phyloP scores from a whole-genome alignment of 805 yeast genomes.

The Candida gorgasii region DNA sequence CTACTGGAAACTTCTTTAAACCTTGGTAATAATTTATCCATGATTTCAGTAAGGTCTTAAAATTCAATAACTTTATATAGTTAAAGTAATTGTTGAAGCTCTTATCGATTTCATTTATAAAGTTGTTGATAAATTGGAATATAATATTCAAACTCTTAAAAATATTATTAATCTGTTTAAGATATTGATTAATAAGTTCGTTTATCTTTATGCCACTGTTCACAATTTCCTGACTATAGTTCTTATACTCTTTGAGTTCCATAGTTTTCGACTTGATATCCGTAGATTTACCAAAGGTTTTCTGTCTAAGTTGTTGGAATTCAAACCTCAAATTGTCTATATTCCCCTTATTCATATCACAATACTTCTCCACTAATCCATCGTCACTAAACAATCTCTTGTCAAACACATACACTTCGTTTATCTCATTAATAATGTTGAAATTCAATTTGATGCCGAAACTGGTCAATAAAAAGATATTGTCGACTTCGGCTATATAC shows the following conservation, averaged over 20 bases:
- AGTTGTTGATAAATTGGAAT: conserved; percentile 49
- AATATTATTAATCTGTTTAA: conserved; percentile 38
- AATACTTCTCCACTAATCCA: conserved; percentile 12
- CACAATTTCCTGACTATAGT: conserved; percentile 51
- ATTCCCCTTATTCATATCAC: conserved; percentile 14
- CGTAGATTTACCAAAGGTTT: not conserved
- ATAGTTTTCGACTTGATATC: conserved; percentile 26
- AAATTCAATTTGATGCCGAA: conserved; percentile 63
- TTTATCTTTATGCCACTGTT: conserved; percentile 28
- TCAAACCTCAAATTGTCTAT: conserved; percentile 11
- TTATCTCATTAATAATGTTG: conserved; percentile 50
- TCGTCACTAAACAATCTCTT: conserved; percentile 50
- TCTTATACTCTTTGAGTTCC: conserved; percentile 46
- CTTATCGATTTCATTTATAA: conserved; percentile 51
- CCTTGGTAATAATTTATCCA: conserved; percentile 37
- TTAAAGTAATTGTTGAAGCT: conserved; percentile 40
- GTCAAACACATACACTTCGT: conserved; percentile 64
- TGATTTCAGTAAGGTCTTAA: conserved; percentile 41
- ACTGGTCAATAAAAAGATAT: conserved; percentile 58
- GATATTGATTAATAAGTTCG: conserved; percentile 25
- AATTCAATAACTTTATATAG: conserved; percentile 37
- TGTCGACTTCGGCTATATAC: conserved; percentile 24
- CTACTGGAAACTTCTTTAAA: conserved; percentile 36
- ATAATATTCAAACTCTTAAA: conserved; percentile 50
- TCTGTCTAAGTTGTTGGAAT: conserved; percentile 8